Evolutionary conservation across 2,329 filamentous ascomycete genomes (phyloP), one percentile per base, ranked within the genome.

Genomic region (Penicillium brasilianum): DNA sequence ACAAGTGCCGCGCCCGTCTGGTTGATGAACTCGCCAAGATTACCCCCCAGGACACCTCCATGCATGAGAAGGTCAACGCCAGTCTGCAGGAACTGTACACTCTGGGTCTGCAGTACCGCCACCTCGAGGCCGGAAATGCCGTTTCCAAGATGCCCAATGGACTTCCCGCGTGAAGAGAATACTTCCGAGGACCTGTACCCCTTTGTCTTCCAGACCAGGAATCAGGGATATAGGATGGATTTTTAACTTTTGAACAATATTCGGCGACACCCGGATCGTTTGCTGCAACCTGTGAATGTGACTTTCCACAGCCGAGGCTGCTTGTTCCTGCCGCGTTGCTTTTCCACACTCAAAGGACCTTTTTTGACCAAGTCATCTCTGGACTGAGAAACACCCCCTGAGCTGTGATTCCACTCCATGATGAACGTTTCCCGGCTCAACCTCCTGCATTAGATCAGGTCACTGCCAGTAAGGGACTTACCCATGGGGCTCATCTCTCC

Each of bases 41-140:
- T 66, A 75, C 69, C 16, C 78, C 78, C 3, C 73, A 77, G 71
- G 76, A 80, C 60, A 73, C 73, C 11, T 69, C 73, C 22, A 74
- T 78, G 69, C 77, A 80, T 53, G 77, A 80, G 59, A 78, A 77
- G 68, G 77, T 78, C 61, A 80, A 80, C 69, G 77, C 77, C 54
- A 76, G 76, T 61, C 71, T 80, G 52, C 77, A 80, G 71, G 78
- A 80, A 54, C 69, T 80, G 43, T 77, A 76, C 61, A 79, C 77
- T 16, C 70, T 79, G 48, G 77, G 77, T 32, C 58, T 80, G 65
- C 78, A 75, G 68, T 79, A 77, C 68, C 78, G 78, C 46, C 77
- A 75, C 52, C 74, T 79, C 55, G 76, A 78, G 60, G 77, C 77
- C 56, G 76, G 77, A 66, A 77, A 78, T 49, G 73, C 75, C 60